phyloP scores from a whole-genome alignment of 768 basidiomycete genomes.

The Fomitopsis serialis region DNA sequence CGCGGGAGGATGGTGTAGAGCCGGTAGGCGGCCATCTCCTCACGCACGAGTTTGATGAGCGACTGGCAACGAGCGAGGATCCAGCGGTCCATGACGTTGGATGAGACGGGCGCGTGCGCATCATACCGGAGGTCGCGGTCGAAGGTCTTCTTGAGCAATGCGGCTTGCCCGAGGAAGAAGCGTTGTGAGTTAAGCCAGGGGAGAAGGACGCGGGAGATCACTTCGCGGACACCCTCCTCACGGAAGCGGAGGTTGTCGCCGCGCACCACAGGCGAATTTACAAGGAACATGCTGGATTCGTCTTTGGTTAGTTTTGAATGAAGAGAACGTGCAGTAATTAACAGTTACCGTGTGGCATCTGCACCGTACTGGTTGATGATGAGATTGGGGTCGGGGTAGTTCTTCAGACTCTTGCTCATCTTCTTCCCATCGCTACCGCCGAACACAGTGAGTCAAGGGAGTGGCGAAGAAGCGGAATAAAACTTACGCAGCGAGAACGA shows the following conservation, averaged over 20 bases:
- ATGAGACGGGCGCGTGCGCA: slow-evolving; percentile 74
- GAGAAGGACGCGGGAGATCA: slow-evolving; percentile 91
- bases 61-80: slow-evolving; percentile 98
- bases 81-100: slow-evolving; percentile 99
- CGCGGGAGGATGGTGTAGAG: slow-evolving; percentile 98
- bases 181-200: slow-evolving; percentile 99
- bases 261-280: slow-evolving; percentile 97
- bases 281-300: slow-evolving; percentile 76
- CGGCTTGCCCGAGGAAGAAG: slow-evolving; percentile 96
- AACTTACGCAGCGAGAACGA: slow-evolving; percentile 88
- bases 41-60: slow-evolving; percentile 82
- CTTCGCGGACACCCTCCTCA: slow-evolving; percentile 96
- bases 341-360: slow-evolving; percentile 80
- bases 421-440: slow-evolving; percentile 77
- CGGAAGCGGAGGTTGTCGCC: slow-evolving; percentile 97
- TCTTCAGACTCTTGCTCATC: slow-evolving; percentile 97
- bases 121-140: slow-evolving; percentile 82
- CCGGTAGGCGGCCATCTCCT: slow-evolving; percentile 97
- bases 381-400: slow-evolving; percentile 93
- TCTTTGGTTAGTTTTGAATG: neutral
- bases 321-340: neutral
- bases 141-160: slow-evolving; percentile 75
- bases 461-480: neutral
- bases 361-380: slow-evolving; percentile 91
- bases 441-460: neutral